Base-by-base conservation (phyloP, 306 rosid species). In the Lithocarpus polystachyus region DNA sequence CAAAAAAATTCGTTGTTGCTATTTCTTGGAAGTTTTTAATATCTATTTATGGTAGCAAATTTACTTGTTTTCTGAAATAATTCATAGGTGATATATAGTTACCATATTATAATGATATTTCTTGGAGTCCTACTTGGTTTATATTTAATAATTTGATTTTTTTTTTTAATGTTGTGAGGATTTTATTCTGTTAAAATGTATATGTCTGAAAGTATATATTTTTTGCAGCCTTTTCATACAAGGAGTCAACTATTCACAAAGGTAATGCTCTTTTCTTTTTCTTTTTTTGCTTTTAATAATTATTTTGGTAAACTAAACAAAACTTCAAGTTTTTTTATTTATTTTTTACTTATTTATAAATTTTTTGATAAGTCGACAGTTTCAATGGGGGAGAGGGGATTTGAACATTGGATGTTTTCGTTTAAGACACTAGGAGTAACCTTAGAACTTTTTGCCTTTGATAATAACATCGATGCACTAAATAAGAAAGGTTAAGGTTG, bases 181-280 rank as follows among this genome's bases (percentile, higher is more conserved):
- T 37, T 43, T 79, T 74, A 79, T 55, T 68, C 22, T 85, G 48
- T 76, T 68, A 13, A 26, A 8, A 12, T 14, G 37, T 13, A 5
- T 13, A 60, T 61, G 68, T 61, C 35, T 61, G 2, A 8, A 29
- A 31, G 23, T 75, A 12, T 57, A 29, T 35, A 22, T 56, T 75
- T 82, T 83, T 76, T 86, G 94, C 98, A 94, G 98, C 98, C 98
- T 84, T 94, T 92, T 76, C 88, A 5, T 73, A 91, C 97, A 14
- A 88, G 98, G 84, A 92, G 89, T 79, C 93, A 59, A 77, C 88
- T 94, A 70, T 94, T 89, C 83, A 86, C 86, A 55, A 89, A 94
- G 97, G 97, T 94, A 86, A 84, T 74, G 52, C 29, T 84, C 43
- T 37, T 72, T 65, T 73, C 54, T 51, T 20, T 54, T 53, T 68